Percentiles rank a stretch among this genome's conserved stretches.
Evolutionary conservation across 2,329 filamentous ascomycete species (phyloP).

Genomic region (Neoascochyta sp.): DNA sequence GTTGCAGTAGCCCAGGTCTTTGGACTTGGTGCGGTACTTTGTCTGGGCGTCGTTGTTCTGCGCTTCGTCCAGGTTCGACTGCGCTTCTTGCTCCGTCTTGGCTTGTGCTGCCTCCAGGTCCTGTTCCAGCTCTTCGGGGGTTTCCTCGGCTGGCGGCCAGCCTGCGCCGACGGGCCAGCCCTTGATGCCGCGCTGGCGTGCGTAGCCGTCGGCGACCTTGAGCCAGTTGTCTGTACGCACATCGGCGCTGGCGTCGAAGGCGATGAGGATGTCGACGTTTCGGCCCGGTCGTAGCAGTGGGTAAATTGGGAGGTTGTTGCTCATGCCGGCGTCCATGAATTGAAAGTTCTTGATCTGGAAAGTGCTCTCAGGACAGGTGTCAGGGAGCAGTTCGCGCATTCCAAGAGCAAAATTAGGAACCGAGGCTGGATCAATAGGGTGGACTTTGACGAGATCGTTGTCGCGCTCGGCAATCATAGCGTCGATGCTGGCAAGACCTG

Average conservation of each 20-base stretch:
- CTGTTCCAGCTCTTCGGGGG: constrained; percentile 57
- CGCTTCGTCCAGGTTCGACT: constrained; percentile 61
- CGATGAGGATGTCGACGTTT: constrained; percentile 82
- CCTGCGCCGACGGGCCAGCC: constrained; percentile 95
- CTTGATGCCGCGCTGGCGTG: constrained; percentile 80
- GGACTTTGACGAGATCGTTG: constrained; percentile 82
- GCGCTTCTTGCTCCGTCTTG: constrained; percentile 57
- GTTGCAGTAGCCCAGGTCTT: constrained; percentile 79
- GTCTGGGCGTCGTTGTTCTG: constrained; percentile 24
- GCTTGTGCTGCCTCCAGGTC: constrained; percentile 68
- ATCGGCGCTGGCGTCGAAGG: constrained; percentile 92
- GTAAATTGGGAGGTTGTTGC: constrained; percentile 95
- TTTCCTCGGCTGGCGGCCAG: constrained; percentile 69
- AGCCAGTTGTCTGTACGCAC: constrained; percentile 96
- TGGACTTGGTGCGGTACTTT: constrained; percentile 31
- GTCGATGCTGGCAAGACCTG: constrained; percentile 74
- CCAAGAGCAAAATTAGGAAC: constrained; percentile 87
- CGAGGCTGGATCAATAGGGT: constrained; percentile 86
- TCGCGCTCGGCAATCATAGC: constrained; percentile 77
- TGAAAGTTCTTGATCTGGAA: constrained; percentile 62
- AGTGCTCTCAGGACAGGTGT: constrained; percentile 74
- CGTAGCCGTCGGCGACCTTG: constrained; percentile 88
- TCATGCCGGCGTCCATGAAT: constrained; percentile 95
- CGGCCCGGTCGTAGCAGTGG: constrained; percentile 84
- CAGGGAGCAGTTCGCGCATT: constrained; percentile 70